Conservation (phyloP, 2,329 filamentous ascomycete species). For the Thermoascus crustaceus region DNA sequence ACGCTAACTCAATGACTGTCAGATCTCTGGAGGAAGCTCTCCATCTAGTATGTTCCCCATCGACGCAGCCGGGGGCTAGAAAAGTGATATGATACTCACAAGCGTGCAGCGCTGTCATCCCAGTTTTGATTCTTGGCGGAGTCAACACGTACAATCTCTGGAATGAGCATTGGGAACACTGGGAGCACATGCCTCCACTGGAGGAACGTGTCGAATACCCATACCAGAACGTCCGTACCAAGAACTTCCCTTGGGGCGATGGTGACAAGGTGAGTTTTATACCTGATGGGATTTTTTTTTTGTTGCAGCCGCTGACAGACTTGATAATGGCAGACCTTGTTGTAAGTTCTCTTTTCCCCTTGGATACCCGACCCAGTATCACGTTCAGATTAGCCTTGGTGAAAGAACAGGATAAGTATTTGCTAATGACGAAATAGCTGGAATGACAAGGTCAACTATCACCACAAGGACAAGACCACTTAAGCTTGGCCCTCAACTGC, state of each 20-base stretch:
- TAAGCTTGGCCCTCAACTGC: constrained; percentile 17
- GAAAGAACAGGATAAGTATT: background rate
- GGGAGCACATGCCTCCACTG: constrained; percentile 71
- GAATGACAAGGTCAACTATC: constrained; percentile 93
- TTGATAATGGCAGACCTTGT: constrained; percentile 47
- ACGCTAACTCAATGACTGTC: constrained; percentile 21
- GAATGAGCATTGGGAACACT: constrained; percentile 97
- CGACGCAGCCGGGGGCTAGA: constrained; percentile 3
- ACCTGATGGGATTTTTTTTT: constrained; percentile 7
- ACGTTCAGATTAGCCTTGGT: background rate
- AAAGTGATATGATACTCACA: constrained; percentile 10
- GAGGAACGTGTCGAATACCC: constrained; percentile 90
- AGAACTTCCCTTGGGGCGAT: constrained; percentile 92
- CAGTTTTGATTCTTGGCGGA: constrained; percentile 60
- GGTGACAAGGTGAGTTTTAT: constrained; percentile 72
- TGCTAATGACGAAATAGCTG: constrained; percentile 52
- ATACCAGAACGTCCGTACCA: constrained; percentile 95
- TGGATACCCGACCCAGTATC: background rate
- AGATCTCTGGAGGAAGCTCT: constrained; percentile 96
- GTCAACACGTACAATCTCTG: constrained; percentile 87
- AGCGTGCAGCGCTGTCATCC: constrained; percentile 59
- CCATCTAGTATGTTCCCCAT: constrained; percentile 69
- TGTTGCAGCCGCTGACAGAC: constrained; percentile 5
- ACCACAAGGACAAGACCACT: constrained; percentile 74
- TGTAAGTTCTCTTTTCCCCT: constrained; percentile 43